phyloP scores from a whole-genome alignment of 2,329 filamentous ascomycete species.

The Colletotrichum paranaense region DNA sequence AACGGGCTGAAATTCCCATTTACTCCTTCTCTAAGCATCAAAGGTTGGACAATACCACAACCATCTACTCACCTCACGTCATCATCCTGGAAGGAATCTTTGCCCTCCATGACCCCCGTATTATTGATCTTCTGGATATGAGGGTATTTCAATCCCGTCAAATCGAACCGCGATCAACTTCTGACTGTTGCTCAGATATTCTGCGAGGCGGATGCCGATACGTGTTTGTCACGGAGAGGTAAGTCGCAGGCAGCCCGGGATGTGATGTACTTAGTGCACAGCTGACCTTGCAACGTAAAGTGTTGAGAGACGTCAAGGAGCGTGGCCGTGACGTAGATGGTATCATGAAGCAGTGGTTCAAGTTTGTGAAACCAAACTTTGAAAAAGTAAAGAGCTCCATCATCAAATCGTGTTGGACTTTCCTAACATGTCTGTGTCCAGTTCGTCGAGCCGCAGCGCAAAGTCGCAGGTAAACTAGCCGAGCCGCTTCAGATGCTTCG shows the following conservation, averaged over 20 bases:
- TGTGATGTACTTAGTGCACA: slow-evolving; percentile 12
- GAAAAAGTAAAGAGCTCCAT: slow-evolving; percentile 67
- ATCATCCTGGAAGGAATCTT: slow-evolving; percentile 96
- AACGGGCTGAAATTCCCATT: slow-evolving; percentile 89
- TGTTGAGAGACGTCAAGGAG: slow-evolving; percentile 88
- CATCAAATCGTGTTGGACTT: not conserved
- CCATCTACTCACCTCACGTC: slow-evolving; percentile 96
- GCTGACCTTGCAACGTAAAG: slow-evolving; percentile 52
- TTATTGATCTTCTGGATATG: slow-evolving; percentile 90
- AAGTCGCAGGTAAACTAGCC: slow-evolving; percentile 74
- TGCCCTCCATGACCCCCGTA: slow-evolving; percentile 87
- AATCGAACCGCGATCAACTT: not conserved
- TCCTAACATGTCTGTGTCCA: not conserved
- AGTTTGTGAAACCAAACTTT: slow-evolving; percentile 96
- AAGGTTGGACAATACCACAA: slow-evolving; percentile 80
- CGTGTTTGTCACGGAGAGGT: slow-evolving; percentile 91
- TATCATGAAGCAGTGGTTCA: slow-evolving; percentile 98
- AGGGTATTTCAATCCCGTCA: slow-evolving; percentile 65
- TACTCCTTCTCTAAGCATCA: slow-evolving; percentile 97
- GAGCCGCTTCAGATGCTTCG: not conserved
- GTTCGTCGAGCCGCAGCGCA: slow-evolving; percentile 91
- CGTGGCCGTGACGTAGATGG: slow-evolving; percentile 93
- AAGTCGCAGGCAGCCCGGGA: slow-evolving; percentile 47
- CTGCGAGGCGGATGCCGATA: slow-evolving; percentile 94
- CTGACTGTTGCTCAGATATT: slow-evolving; percentile 74